Evolutionary conservation across 2,329 filamentous ascomycete species (phyloP), one percentile per base, ranked within the genome.

Genomic region (Sarocladium oryzae): DNA sequence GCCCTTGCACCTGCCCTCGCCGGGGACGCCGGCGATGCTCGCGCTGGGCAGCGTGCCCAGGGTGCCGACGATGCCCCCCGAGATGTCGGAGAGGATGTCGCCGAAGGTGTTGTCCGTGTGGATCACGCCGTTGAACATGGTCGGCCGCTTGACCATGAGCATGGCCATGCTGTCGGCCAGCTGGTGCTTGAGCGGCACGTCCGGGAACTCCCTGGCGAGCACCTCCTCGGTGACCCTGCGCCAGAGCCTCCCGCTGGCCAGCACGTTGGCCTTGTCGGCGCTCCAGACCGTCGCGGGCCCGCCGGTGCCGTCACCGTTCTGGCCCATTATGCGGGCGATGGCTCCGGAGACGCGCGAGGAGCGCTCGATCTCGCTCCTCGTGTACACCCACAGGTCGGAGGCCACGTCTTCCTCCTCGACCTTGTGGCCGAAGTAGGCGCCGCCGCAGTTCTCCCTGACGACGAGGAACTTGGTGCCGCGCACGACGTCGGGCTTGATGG

Each of bases 1-100:
- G 55, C 85, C 85, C 58, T 86, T 88, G 58, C 65, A 69, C n/a
- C 57, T 59, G n/a, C 60, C 63, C 16, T 66, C 54, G 2, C 66
- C 63, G 0, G 69, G 69, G 2, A 75, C 64, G 2, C 69, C 74
- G 0, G 68, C 66, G 2, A 75, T 63, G 43, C 69, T 72, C 2
- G 73, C 73, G 49, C 70, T 73, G 0, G 73, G 74, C 0, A 76
- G 58, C 1, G 70, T 60, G 1, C 73, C 73, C 1, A 76, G 65
- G 1, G 66, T 74, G 18, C 73, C 73, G 1, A 68, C 67, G 40
- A 77, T 66, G n/a, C 67, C 74, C 15, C 71, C 70, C 0, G 70
- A 66, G 15, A 73, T 67, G 37, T 76, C 73, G 2, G 68, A 72
- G 4, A 76, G 61, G 8, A 76, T 69, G 52, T 76, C 72, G 2